phyloP scores from a whole-genome alignment of 805 yeast genomes.

The Metschnikowia colocasiae region DNA sequence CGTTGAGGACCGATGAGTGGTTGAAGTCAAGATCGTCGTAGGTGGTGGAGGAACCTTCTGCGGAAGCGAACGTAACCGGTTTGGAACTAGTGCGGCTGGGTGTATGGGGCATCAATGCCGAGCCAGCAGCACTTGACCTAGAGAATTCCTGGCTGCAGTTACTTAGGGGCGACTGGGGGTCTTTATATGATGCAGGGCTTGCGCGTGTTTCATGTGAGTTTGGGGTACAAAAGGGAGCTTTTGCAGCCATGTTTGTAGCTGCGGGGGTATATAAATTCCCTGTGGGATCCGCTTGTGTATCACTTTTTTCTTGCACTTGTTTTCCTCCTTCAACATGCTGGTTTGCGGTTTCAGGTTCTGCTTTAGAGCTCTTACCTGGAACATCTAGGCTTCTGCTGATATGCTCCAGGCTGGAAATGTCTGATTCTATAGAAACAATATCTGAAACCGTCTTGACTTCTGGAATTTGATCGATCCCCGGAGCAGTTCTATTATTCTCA shows the following conservation, averaged over 20 bases:
- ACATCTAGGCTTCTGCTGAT: background rate
- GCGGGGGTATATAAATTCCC: background rate
- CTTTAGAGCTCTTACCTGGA: background rate
- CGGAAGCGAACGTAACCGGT: background rate
- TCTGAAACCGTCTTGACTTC: background rate
- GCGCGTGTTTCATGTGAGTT: constrained; percentile 5
- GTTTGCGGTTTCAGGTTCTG: background rate
- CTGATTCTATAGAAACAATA: background rate
- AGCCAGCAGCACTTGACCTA: constrained; percentile 4
- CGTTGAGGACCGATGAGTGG: constrained; percentile 8
- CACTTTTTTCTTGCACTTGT: background rate
- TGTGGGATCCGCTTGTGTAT: background rate
- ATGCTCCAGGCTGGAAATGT: background rate
- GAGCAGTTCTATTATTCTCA: background rate
- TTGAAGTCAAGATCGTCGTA: background rate
- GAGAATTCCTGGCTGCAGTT: background rate
- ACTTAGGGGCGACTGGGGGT: background rate
- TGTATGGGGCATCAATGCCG: constrained; percentile 4
- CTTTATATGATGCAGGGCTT: constrained; percentile 1
- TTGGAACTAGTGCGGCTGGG: background rate
- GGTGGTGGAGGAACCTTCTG: background rate
- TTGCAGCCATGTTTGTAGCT: background rate
- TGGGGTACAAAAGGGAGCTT: background rate
- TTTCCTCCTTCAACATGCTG: background rate
- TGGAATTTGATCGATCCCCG: background rate